Evolutionary conservation across 2,329 filamentous ascomycete genomes (phyloP), one percentile per base, ranked within the genome.

Genomic region (Aspergillus sojae): DNA sequence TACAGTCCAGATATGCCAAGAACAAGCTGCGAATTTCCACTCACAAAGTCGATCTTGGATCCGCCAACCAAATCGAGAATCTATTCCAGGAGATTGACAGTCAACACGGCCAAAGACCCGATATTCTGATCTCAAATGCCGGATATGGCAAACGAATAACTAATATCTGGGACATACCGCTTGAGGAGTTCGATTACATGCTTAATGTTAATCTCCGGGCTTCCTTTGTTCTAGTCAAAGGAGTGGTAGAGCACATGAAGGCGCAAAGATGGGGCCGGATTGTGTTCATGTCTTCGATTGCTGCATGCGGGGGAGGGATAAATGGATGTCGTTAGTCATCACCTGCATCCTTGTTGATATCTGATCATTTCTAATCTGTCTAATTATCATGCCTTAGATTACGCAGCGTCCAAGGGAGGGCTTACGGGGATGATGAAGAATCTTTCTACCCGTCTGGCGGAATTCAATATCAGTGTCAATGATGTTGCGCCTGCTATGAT

Each of bases 401-500:
- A 88, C 63, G 86, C 86, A 4, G 86, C 87, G 3, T 86, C 84
- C 34, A 89, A 89, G 73, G 87, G 84, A 6, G 88, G 87, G 2
- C 73, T 90, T 65, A 86, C 84, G 5, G 85, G 85, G 2, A 86
- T 90, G 84, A 89, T 89, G 85, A 86, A 84, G 71, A 90, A 89
- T 66, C 79, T 90, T 32, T 83, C 87, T 0, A 82, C 80, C 0
- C 85, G 86, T 55, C 81, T 89, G 21, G 88, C 86, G 1, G 81
- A 83, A 60, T 82, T 82, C 68, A 87, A 87, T 32, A 88, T 90
- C 68, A 88, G 87, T 16, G 86, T 89, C 61, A 90, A 90, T 64
- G 87, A 89, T 66, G 86, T 90, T 19, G 86, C 87, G 3, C 88
- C 88, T 0, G 88, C 88, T 2, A 89, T 90, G 86, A 89, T 90